Evolutionary conservation across 257 asterid genomes (phyloP).

Genomic region (Solanum megistacrolobum): DNA sequence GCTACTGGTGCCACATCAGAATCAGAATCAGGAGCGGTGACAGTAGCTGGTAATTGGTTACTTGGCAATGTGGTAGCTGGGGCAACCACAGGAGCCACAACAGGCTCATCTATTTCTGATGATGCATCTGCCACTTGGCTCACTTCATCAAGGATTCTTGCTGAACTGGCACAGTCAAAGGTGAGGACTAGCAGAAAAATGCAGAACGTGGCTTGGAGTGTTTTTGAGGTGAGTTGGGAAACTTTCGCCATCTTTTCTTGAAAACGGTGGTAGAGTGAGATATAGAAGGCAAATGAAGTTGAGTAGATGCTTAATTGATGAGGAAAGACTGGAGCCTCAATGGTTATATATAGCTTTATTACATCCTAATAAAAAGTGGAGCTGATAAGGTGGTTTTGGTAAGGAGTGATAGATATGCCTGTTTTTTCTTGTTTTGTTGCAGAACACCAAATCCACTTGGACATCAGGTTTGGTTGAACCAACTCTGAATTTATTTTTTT

Average conservation of each 20-base stretch:
- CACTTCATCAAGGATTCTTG: constrained; percentile 39
- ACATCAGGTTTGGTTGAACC: background rate
- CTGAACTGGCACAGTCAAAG: constrained; percentile 22
- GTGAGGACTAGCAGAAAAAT: constrained; percentile 32
- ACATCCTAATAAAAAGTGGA: constrained; percentile 24
- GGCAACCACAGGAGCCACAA: constrained; percentile 24
- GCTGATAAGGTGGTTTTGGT: constrained; percentile 45
- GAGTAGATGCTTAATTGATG: constrained; percentile 21
- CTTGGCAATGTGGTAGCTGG: constrained; percentile 20
- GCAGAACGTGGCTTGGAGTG: constrained; percentile 19
- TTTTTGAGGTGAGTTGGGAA: constrained; percentile 5
- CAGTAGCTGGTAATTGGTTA: constrained; percentile 14
- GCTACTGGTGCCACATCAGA: background rate
- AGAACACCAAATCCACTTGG: background rate
- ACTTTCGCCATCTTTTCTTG: constrained; percentile 33
- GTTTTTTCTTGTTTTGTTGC: background rate
- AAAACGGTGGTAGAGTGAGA: background rate
- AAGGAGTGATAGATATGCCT: background rate
- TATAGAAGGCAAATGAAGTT: background rate
- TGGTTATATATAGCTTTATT: constrained; percentile 21
- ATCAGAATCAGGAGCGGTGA: background rate
- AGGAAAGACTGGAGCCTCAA: background rate
- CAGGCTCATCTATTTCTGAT: constrained; percentile 11
- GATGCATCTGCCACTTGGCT: constrained; percentile 12
- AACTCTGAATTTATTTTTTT: background rate